A percentile compares a stretch with the other conserved stretches of the same genome.
Conservation (phyloP, 805 yeast genomes). For the Wickerhamomyces strasburgensis region DNA sequence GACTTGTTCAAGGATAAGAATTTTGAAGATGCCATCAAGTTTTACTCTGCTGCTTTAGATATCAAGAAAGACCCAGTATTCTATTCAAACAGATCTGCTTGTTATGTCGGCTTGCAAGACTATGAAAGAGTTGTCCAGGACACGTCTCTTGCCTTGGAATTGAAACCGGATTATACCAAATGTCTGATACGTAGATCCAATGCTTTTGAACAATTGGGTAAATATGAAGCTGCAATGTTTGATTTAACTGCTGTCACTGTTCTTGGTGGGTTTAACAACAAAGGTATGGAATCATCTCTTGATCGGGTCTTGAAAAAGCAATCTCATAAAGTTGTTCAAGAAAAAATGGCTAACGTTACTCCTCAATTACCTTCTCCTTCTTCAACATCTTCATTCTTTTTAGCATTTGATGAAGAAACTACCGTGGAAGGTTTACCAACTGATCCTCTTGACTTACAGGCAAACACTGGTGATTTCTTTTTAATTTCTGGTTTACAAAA, state of each 20-base stretch:
- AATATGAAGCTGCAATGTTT: slow-evolving; percentile 79
- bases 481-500: slow-evolving; percentile 62
- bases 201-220: slow-evolving; percentile 79
- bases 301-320: slow-evolving; percentile 83
- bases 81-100: slow-evolving; percentile 95
- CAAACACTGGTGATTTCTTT: slow-evolving; percentile 57
- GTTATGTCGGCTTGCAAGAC: slow-evolving; percentile 77
- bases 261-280: slow-evolving; percentile 76
- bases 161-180: slow-evolving; percentile 88
- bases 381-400: slow-evolving; percentile 79
- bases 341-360: slow-evolving; percentile 37
- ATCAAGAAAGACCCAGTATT: slow-evolving; percentile 81
- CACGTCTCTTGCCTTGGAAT: slow-evolving; percentile 76
- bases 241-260: slow-evolving; percentile 88
- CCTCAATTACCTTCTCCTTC: slow-evolving; percentile 72
- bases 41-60: slow-evolving; percentile 72
- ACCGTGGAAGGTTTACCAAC: slow-evolving; percentile 39
- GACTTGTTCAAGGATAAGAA: slow-evolving; percentile 64
- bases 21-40: slow-evolving; percentile 70
- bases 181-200: slow-evolving; percentile 91
- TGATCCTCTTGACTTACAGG: slow-evolving; percentile 16
- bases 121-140: slow-evolving; percentile 83
- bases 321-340: slow-evolving; percentile 68
- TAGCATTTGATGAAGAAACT: slow-evolving; percentile 67
- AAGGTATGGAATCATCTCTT: slow-evolving; percentile 70